Percentiles rank a stretch among this genome's conserved stretches.
phyloP scores from a whole-genome alignment of 1,284 basidiomycete genomes.

The Cryptococcus sp. region DNA sequence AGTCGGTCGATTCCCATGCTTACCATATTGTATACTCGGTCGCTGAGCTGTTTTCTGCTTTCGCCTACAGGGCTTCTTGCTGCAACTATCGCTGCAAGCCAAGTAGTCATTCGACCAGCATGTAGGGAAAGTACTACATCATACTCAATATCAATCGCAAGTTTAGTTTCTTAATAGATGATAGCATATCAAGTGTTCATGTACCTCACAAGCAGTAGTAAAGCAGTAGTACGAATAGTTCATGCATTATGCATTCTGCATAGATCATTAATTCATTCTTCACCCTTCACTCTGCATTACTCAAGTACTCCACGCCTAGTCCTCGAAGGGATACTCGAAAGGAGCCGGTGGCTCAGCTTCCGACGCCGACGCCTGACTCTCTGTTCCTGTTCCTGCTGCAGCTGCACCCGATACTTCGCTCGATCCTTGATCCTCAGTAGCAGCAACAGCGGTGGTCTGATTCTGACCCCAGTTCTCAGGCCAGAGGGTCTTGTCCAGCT shows the following conservation, averaged over 20 bases:
- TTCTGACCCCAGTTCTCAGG: constrained; percentile 48
- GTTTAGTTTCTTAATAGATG: neutral
- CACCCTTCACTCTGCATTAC: neutral
- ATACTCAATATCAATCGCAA: neutral
- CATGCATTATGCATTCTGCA: neutral
- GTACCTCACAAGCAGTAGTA: too few relatives aligned
- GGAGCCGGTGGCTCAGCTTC: constrained; percentile 74
- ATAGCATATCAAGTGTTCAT: too few relatives aligned
- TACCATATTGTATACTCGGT: too few relatives aligned
- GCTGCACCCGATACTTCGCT: constrained; percentile 40
- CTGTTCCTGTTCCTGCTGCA: constrained; percentile 24
- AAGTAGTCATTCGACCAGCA: neutral
- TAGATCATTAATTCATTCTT: neutral
- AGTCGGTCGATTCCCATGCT: too few relatives aligned
- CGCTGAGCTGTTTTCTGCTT: neutral
- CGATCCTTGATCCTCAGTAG: constrained; percentile 22
- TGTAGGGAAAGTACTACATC: neutral
- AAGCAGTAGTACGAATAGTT: neutral
- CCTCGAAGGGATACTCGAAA: constrained; percentile 51
- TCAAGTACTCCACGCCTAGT: constrained; percentile 22
- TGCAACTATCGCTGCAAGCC: constrained; percentile 15
- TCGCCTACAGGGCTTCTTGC: constrained; percentile 22
- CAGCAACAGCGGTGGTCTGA: constrained; percentile 37
- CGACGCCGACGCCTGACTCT: constrained; percentile 63
- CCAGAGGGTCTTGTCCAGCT: constrained; percentile 59